Evolutionary conservation across 108 stramenopile genomes (phyloP).

Genomic region (Chaetoceros tenuissimus): DNA sequence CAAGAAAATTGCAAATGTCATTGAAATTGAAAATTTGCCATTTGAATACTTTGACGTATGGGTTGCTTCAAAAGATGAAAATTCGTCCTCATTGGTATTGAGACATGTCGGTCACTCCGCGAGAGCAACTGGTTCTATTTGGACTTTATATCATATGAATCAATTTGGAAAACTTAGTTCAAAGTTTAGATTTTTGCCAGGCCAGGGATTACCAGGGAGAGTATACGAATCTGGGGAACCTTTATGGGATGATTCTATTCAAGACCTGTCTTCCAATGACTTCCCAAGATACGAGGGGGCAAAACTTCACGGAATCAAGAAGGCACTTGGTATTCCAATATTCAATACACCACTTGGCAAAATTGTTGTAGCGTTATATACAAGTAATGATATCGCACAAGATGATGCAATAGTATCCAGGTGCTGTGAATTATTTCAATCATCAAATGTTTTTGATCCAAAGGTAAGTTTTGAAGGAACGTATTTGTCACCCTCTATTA

Average conservation of each 20-base stretch:
- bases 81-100: neutral
- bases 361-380: neutral
- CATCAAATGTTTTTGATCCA: neutral
- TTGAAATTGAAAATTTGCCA: conserved; percentile 3
- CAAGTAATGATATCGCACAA: neutral
- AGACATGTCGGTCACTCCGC: conserved; percentile 3
- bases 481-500: too few relatives aligned
- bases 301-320: conserved; percentile 2
- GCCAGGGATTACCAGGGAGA: conserved; percentile 3
- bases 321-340: conserved; percentile 5
- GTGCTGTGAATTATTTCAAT: neutral
- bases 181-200: conserved; percentile 3
- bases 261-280: neutral
- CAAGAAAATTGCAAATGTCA: neutral
- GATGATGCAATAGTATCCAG: neutral
- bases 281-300: conserved; percentile 6
- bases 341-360: neutral
- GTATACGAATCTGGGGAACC: conserved; percentile 2
- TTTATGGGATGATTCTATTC: neutral
- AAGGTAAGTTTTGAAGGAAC: neutral
- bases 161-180: conserved; percentile 2
- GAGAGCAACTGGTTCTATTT: neutral
- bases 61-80: neutral
- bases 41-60: conserved; percentile 11
- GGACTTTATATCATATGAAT: neutral